Evolutionary conservation across 2,329 filamentous ascomycete genomes (phyloP), one percentile per base, ranked within the genome.

Genomic region (Fusarium chlamydosporum): DNA sequence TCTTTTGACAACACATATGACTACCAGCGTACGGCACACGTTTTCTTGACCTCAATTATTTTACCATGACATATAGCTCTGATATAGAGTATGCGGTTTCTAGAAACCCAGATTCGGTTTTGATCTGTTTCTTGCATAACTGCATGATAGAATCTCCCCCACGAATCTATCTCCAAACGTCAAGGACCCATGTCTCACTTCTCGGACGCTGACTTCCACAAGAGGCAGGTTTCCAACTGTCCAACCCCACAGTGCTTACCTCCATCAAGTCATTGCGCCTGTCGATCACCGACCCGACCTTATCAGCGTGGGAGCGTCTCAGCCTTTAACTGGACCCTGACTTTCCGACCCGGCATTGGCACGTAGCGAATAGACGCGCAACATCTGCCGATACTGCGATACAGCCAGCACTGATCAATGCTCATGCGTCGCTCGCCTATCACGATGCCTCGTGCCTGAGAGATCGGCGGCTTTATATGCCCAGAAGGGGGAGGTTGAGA

Each of bases 401-500:
- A 51, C 34, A 33, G 23, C 40, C 47, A 38, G 34, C 33, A 11
- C 23, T 45, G 42, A 26, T 10, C 31, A 26, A 43, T 43, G 41
- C 16, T 12, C 10, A 23, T 45, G 35, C 38, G 27, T 42, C 43
- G 37, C 46, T 56, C 54, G 26, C 67, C 67, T 70, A 70, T 70
- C 67, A 68, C 47, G n/a, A 47, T 35, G 37, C 67, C 67, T 68
- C 67, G 67, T 70, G 67, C 46, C 37, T 61, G 58, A 13, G 38
- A 42, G 67, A 70, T 70, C 54, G 52, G 40, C 67, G 50, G 56
- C 43, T 9, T 33, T 48, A 41, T 16, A 53, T 64, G 20, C 62
- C 54, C 38, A 68, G 47, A 70, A 34, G 34, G 33, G 67, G 51
- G 38, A 68, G 26, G 40, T 35, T 54, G 38, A 53, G 37, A 31